Base-by-base conservation (phyloP, 257 asterid species). In the Plectranthus barbatus region DNA sequence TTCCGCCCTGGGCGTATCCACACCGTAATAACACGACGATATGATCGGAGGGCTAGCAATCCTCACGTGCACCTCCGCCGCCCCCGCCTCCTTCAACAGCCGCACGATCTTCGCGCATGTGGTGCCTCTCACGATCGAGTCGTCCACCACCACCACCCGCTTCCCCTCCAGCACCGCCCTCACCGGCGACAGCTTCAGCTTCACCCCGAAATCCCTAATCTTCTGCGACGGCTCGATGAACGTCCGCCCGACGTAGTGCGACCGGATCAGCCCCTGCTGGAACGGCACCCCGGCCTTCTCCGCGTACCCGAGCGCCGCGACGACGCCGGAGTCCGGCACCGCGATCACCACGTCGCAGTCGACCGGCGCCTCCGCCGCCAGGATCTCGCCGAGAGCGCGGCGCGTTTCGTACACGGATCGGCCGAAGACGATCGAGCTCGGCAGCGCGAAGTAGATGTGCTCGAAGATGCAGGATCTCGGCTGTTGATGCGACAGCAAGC, bases 131-230 rank as follows among this genome's bases (percentile, higher is more conserved):
- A 93, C 97, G 5, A 93, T 93, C 0, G 97, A 93, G 73, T 90
- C 99, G 49, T 93, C 99, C 17, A 93, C 99, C 26, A 93, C 99
- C 52, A 90, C 99, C 2, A 93, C 99, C 8, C 99, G 81, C 36
- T 93, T 93, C 9, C 99, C 99, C 47, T 90, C 96, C 80, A 93
- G 50, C 33, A 93, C 97, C 0, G 97, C 94, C 66, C 76, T 76
- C 31, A 92, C 97, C 0, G 99, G 94, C 0, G 99, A 82, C 6
- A 92, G 70, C 58, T 92, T 92, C 61, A 92, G 80, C 75, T 89
- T 92, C 69, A 92, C 97, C 0, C 99, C 99, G 10, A 92, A 86
- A 57, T 90, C 99, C 72, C 99, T 68, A 21, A 92, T 90, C 75
- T 82, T 86, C 66, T 92, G 99, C 0, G 99, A 89, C 0, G 99